phyloP scores from a whole-genome alignment of 352 stramenopile species.

The Blastocystis sp. region DNA sequence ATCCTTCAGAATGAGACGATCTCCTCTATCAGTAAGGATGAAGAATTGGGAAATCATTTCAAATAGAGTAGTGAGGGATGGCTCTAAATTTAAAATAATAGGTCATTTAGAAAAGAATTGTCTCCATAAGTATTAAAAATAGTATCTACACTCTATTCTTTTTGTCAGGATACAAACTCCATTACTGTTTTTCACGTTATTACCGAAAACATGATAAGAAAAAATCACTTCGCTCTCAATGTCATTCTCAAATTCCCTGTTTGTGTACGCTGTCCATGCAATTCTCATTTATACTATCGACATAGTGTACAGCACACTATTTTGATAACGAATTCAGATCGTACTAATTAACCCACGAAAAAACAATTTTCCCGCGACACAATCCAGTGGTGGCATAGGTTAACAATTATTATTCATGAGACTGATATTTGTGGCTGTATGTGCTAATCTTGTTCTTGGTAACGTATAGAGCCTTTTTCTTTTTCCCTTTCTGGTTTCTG shows the following conservation, averaged over 20 bases:
- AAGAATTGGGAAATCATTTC: constrained; percentile 92
- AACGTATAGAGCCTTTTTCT: not conserved
- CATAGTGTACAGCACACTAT: no score
- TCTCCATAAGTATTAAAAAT: not conserved
- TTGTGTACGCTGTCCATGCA: no score
- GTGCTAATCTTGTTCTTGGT: not conserved
- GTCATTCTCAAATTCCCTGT: no score
- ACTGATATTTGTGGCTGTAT: not conserved
- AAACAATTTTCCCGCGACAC: not conserved
- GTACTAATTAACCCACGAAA: no score
- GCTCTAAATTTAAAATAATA: not conserved
- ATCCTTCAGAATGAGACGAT: constrained; percentile 95
- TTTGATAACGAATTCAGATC: no score
- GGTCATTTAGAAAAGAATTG: not conserved
- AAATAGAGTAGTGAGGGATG: not conserved
- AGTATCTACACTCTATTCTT: not conserved
- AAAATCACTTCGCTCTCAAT: no score
- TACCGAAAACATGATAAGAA: no score
- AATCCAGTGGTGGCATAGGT: not conserved
- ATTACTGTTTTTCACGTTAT: no score
- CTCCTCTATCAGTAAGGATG: constrained; percentile 90
- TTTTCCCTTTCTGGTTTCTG: not conserved
- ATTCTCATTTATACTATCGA: no score
- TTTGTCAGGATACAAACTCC: no score
- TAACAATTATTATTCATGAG: not conserved